phyloP scores from a whole-genome alignment of 2,329 filamentous ascomycete species.

The Botrytis hyacinthi region DNA sequence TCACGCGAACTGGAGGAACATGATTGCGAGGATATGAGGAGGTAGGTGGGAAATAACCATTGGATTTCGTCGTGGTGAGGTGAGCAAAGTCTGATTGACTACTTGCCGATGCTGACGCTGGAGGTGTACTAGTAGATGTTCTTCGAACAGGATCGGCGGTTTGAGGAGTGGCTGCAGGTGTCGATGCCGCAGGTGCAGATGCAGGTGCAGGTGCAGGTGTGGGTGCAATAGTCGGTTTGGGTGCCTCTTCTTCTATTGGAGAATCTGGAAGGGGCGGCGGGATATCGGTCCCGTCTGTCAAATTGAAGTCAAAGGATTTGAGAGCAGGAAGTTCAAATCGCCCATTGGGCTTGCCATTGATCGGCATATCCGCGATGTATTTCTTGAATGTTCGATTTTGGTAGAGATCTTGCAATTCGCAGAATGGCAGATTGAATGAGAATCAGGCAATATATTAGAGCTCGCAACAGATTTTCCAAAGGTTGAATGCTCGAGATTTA shows the following conservation, averaged over 20 bases:
- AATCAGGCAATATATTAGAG: not conserved
- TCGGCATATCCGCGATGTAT: constrained; percentile 27
- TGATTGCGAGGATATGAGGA: not conserved
- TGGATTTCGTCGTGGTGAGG: constrained; percentile 1
- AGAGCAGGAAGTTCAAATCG: constrained; percentile 39
- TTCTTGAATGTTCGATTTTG: not conserved
- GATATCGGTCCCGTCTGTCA: constrained; percentile 40
- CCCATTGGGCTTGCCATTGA: constrained; percentile 34
- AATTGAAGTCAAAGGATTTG: constrained; percentile 36
- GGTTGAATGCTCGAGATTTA: not conserved
- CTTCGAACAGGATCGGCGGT: not conserved
- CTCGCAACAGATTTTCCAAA: not conserved
- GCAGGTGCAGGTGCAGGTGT: constrained; percentile 6
- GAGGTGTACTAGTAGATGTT: constrained; percentile 5
- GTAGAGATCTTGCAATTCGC: not conserved
- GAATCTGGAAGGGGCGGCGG: constrained; percentile 39
- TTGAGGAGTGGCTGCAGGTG: not conserved
- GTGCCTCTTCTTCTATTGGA: constrained; percentile 33
- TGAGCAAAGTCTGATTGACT: constrained; percentile 4
- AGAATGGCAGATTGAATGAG: not conserved
- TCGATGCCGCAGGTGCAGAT: constrained; percentile 17
- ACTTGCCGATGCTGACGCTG: constrained; percentile 11
- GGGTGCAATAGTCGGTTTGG: constrained; percentile 25
- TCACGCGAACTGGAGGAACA: not conserved
- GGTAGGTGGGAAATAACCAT: constrained; percentile 6